These are phyloP conservation scores for Aspergillus funiculosus DNA, from an alignment of 495 filamentous ascomycete genomes.

Conservation along the genomic window DNA sequence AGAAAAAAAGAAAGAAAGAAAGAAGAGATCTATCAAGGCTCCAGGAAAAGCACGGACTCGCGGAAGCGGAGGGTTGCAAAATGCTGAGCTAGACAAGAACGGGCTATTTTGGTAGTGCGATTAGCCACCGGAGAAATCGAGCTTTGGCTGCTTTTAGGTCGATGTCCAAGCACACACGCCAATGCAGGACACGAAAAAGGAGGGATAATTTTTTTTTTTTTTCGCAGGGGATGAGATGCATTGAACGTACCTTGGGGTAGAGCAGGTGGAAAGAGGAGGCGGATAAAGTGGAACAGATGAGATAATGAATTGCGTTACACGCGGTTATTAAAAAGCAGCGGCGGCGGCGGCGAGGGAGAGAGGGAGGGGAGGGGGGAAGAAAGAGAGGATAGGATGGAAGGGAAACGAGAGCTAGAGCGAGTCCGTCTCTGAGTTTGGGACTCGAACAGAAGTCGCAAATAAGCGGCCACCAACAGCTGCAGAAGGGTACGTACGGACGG, in stretches of 20 bases:
- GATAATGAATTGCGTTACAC: conserved; percentile 2
- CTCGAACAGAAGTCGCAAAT: conserved; percentile 17
- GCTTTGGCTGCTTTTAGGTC: conserved; percentile 19
- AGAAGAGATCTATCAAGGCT: conserved; percentile 21
- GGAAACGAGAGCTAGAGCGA: conserved; percentile 11
- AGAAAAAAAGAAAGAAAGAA: conserved; percentile 12
- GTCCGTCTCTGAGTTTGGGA: conserved; percentile 10
- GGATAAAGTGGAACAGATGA: conserved; percentile 2
- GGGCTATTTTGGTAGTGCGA: conserved; percentile 27
- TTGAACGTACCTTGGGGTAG: conserved; percentile 15
- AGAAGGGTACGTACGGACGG: conserved; percentile 16
- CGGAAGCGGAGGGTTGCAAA: conserved; percentile 24
- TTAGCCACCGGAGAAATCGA: conserved; percentile 27
- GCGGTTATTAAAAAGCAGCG: background rate
- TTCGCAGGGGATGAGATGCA: conserved; percentile 3
- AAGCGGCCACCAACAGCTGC: conserved; percentile 22
- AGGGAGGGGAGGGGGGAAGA: background rate
- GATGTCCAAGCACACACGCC: conserved; percentile 17
- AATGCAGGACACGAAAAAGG: conserved; percentile 11
- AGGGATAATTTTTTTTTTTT: conserved; percentile 12
- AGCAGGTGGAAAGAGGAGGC: background rate
- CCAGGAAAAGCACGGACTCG: conserved; percentile 24
- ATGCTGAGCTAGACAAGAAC: conserved; percentile 20
- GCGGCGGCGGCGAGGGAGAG: no score
- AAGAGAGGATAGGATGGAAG: background rate